Evolutionary conservation across 2,329 filamentous ascomycete genomes (phyloP).

Genomic region (Epichloe aotearoae): DNA sequence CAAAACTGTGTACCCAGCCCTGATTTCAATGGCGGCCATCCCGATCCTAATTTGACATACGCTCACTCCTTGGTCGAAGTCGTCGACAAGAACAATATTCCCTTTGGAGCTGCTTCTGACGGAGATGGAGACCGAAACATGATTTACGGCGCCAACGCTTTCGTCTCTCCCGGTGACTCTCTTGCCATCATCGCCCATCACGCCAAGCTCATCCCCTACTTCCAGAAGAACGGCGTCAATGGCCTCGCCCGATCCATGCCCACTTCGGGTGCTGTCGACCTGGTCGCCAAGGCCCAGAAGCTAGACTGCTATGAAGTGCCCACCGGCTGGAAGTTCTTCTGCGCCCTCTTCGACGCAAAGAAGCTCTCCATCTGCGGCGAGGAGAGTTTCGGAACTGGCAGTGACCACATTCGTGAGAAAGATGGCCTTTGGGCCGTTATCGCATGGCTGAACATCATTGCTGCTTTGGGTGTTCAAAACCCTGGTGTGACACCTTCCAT

Average conservation of each 20-base stretch:
- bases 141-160: conserved; percentile 96
- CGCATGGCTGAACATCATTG: conserved; percentile 98
- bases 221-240: conserved; percentile 93
- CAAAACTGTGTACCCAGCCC: conserved; percentile 89
- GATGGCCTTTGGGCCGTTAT: conserved; percentile 96
- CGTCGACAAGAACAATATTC: conserved; percentile 81
- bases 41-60: conserved; percentile 95
- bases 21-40: conserved; percentile 95
- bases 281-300: conserved; percentile 89
- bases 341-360: conserved; percentile 82
- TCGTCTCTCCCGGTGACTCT: conserved; percentile 94
- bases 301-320: conserved; percentile 92
- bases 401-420: conserved; percentile 98
- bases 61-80: conserved; percentile 88
- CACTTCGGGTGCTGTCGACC: conserved; percentile 86
- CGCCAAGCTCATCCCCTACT: conserved; percentile 92
- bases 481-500: conserved; percentile 77
- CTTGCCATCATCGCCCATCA: conserved; percentile 97
- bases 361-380: conserved; percentile 98
- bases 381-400: conserved; percentile 95
- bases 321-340: conserved; percentile 99
- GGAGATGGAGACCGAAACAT: conserved; percentile 99
- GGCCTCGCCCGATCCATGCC: conserved; percentile 96
- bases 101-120: conserved; percentile 92
- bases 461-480: conserved; percentile 74